Base-by-base conservation (phyloP, 176 grass and related monocot genomes). In the Typha latifolia region DNA sequence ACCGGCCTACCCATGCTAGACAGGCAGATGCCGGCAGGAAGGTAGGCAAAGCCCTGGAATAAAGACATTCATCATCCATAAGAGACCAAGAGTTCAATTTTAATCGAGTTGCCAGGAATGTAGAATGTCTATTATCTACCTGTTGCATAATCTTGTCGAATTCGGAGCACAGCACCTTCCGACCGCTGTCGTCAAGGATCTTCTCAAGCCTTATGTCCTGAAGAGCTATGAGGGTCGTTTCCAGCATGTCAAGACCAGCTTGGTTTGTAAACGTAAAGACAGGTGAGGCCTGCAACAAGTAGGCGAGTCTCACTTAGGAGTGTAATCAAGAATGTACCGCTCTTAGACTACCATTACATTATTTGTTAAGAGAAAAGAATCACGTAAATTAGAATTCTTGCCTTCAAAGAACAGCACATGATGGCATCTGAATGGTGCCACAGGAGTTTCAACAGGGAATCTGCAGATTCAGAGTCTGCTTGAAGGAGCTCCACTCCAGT, bases 391-490 rank as follows among this genome's bases (percentile, higher is more conserved):
- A 43, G 37, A 3, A 4, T 15, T 49, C 64, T 69, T 32, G 87
- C 94, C 94, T 97, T 97, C 34, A 97, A 82, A 27, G 94, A 89
- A 69, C 85, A 97, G 63, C 94, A 97, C 82, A 97, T 84, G 69
- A 97, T 83, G 2, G 94, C 82, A 70, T 97, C 89, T 1, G 89
- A 76, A 78, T 97, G 94, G 29, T 90, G 85, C 94, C 94, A 97
- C 52, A 97, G 52, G 19, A 82, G 79, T 63, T 97, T 92, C 72
- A 97, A 70, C 47, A 87, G 74, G 16, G 85, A 78, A 32, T 97
- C 94, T 0, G 49, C 59, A 37, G 81, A 66, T 49, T 83, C 49
- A 0, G 78, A 76, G 37, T 89, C 94, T 3, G 83, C 34, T 29
- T 20, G 57, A 3, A 90, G 78, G 15, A 97, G 88, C 10, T 97